Evolutionary conservation across 371 early-diverging fungal species (phyloP), one percentile per base, ranked within the genome.

Genomic region (Paramicrosporidium saccamoebae): DNA sequence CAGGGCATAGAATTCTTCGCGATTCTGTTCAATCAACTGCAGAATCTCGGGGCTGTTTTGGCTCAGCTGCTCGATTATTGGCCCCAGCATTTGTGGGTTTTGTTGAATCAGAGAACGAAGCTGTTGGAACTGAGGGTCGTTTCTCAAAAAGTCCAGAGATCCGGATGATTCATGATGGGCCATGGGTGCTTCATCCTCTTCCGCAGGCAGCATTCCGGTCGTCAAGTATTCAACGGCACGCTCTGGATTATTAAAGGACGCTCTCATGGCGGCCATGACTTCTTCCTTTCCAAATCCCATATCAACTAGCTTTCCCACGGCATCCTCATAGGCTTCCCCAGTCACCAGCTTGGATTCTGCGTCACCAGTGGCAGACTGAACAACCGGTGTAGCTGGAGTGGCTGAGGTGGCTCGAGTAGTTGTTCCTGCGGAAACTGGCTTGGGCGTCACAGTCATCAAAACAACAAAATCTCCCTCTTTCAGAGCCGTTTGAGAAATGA

Each of bases 191-290:
- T 12, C 30, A 26, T 19, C 41, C 37, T 14, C 41, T 10, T 33
- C 32, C 23, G 46, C 36, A 25, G 43, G 20, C n/a, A n/a, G 48
- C 25, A 36, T 46, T 24, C 28, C 88, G 25, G 49, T 79, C 40
- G 82, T 59, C 27, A 90, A 46, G 39, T 86, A 90, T 42, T 90
- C 92, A 4, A 72, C 82, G 14, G 92, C 92, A 27, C 92, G 55
- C 36, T 82, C 82, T 3, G 92, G 81, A 39, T 90, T 88, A 44
- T 84, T 84, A 42, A 65, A 88, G 33, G 77, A 75, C 8, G 88
- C 86, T 16, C 81, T 59, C 65, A 90, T 73, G 13, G 88, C 88
- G 26, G 47, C 42, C 21, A 59, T 56, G 30, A 77, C 69, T 35
- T 78, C 57, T 7, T 71, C 69, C 24, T 74, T 58, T 26, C 63